Conservation (phyloP, 1,139 yeast genomes). For the Meyerozyma sp. region DNA sequence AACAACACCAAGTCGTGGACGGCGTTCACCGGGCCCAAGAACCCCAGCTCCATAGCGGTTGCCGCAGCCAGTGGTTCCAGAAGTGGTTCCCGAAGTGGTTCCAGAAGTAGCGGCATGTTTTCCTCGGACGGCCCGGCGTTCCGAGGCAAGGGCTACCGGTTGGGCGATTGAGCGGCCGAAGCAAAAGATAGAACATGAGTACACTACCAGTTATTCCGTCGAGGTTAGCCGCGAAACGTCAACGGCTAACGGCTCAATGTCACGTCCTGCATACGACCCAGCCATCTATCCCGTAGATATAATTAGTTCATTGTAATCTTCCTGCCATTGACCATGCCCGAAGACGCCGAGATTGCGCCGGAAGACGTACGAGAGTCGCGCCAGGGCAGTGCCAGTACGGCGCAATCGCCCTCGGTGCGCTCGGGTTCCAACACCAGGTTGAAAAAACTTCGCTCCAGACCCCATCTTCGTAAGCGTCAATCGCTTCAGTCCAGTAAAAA, state of each 20-base stretch:
- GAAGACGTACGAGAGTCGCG: neutral
- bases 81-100: neutral
- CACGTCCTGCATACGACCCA: too few species aligned
- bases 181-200: too few species aligned
- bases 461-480: slow-evolving; percentile 8
- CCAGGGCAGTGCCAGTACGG: slow-evolving; percentile 7
- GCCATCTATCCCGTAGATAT: neutral
- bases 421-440: slow-evolving; percentile 8
- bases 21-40: slow-evolving; percentile 16
- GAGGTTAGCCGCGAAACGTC: neutral
- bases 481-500: slow-evolving; percentile 16
- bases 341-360: neutral
- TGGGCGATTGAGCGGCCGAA: slow-evolving; percentile 27
- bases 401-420: slow-evolving; percentile 9
- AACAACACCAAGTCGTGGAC: slow-evolving; percentile 24
- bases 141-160: slow-evolving; percentile 31
- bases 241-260: too few species aligned
- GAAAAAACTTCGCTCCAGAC: slow-evolving; percentile 17
- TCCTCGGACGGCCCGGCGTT: slow-evolving; percentile 13
- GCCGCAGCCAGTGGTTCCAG: neutral
- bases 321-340: neutral
- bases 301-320: neutral
- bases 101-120: slow-evolving; percentile 14
- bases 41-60: neutral
- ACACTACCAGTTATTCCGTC: slow-evolving; percentile 2